These are phyloP conservation scores for Diaporthe amygdali DNA, from an alignment of 2,329 filamentous ascomycete genomes.

Conservation along the genomic window DNA sequence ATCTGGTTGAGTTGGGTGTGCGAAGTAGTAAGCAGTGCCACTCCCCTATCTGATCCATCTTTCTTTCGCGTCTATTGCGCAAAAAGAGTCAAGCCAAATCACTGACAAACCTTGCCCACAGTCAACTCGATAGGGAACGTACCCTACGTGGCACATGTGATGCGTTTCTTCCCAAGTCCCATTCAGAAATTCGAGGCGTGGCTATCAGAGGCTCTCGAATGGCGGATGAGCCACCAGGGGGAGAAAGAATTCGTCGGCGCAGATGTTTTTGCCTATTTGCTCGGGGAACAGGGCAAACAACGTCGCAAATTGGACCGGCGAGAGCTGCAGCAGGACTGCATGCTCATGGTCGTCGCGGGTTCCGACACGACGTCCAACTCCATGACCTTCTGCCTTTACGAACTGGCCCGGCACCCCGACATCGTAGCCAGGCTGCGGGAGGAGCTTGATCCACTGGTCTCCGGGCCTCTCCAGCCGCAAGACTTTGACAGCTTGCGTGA, in stretches of 20 bases:
- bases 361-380: conserved; percentile 69
- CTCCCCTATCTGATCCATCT: background rate
- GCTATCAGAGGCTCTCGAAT: background rate
- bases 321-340: background rate
- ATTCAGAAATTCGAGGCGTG: conserved; percentile 1
- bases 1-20: background rate
- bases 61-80: background rate
- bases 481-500: background rate
- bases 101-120: background rate
- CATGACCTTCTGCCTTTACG: conserved; percentile 67
- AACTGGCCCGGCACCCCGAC: conserved; percentile 56
- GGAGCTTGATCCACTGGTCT: conserved; percentile 34
- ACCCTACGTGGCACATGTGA: background rate
- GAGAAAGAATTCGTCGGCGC: background rate
- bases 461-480: background rate
- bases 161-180: background rate
- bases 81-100: background rate
- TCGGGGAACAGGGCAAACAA: background rate
- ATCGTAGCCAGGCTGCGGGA: conserved; percentile 45
- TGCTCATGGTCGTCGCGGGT: conserved; percentile 36
- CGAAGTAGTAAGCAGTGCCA: background rate
- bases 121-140: background rate
- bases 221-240: background rate
- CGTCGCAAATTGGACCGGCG: background rate
- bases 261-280: background rate